A percentile compares a stretch with the other conserved stretches of the same genome.
Evolutionary conservation across 1,284 basidiomycete genomes (phyloP).

Genomic region (Boletus semigastroideus): DNA sequence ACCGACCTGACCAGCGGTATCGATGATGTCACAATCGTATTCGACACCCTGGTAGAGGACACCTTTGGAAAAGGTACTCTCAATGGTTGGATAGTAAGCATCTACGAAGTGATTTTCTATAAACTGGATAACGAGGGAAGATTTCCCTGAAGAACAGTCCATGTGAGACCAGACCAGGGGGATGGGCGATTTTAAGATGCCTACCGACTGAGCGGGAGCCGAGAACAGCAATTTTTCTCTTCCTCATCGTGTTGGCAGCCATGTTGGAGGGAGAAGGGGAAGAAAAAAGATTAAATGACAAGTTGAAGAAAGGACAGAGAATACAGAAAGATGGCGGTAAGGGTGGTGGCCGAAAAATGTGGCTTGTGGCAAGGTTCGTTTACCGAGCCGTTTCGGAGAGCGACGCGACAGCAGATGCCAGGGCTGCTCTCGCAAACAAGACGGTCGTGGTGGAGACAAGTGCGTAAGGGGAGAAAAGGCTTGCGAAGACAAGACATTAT

Average conservation of each 20-base stretch:
- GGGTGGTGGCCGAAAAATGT: constrained; percentile 16
- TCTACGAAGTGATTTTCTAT: constrained; percentile 73
- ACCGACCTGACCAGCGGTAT: constrained; percentile 90
- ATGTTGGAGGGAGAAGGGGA: constrained; percentile 29
- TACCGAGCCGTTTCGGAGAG: constrained; percentile 24
- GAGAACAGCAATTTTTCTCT: constrained; percentile 83
- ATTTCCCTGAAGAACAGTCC: constrained; percentile 58
- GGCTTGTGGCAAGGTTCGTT: constrained; percentile 25
- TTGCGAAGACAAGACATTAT: constrained; percentile 10
- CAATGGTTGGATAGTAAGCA: constrained; percentile 94
- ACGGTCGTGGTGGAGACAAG: neutral
- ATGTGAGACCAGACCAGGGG: constrained; percentile 17
- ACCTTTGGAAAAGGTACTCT: constrained; percentile 83
- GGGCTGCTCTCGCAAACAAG: constrained; percentile 5
- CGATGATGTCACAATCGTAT: constrained; percentile 97
- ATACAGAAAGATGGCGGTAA: constrained; percentile 9
- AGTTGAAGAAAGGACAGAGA: constrained; percentile 5
- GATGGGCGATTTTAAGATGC: constrained; percentile 22
- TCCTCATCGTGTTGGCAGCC: constrained; percentile 65
- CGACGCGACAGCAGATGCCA: constrained; percentile 14
- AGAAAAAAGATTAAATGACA: constrained; percentile 1
- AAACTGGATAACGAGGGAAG: constrained; percentile 74
- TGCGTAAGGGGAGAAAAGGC: constrained; percentile 1
- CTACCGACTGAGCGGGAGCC: constrained; percentile 79
- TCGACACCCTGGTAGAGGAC: constrained; percentile 83